Evolutionary conservation across 345 rosid species (phyloP).

Genomic region (Gossypium anomalum): DNA sequence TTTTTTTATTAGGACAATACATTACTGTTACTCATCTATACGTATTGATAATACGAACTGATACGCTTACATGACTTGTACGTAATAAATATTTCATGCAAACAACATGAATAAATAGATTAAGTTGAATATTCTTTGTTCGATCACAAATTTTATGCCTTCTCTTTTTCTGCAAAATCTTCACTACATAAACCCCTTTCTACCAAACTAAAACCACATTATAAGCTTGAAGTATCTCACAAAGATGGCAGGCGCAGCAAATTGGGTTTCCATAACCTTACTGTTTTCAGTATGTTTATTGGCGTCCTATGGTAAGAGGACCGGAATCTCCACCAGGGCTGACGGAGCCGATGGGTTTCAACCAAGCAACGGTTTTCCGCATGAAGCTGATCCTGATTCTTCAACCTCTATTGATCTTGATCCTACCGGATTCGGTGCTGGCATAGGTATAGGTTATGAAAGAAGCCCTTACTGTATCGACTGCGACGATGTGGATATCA

Average conservation of each 20-base stretch:
- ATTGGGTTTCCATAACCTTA: not conserved
- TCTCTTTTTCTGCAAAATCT: not conserved
- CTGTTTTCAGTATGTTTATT: not conserved
- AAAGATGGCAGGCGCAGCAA: conserved; percentile 6
- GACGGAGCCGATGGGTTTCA: not conserved
- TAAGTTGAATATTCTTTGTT: not conserved
- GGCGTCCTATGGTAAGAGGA: not conserved
- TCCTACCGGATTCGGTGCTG: not conserved
- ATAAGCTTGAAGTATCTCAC: not conserved
- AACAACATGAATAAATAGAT: not conserved
- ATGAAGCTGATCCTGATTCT: not conserved
- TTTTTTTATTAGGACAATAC: too few species aligned
- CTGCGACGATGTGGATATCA: not conserved
- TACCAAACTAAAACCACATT: not conserved
- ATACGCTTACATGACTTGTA: too few species aligned
- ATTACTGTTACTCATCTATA: too few species aligned
- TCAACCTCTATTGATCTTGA: not conserved
- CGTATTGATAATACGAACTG: too few species aligned
- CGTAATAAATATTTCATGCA: not conserved
- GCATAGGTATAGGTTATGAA: not conserved
- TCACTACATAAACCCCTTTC: not conserved
- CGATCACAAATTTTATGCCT: not conserved
- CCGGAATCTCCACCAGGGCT: not conserved
- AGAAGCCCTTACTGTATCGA: not conserved
- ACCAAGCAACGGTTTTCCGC: not conserved